Percentiles rank a stretch among this genome's conserved stretches.
Evolutionary conservation across 805 yeast genomes (phyloP).

Genomic region (Ogataea trehaloabstinens): DNA sequence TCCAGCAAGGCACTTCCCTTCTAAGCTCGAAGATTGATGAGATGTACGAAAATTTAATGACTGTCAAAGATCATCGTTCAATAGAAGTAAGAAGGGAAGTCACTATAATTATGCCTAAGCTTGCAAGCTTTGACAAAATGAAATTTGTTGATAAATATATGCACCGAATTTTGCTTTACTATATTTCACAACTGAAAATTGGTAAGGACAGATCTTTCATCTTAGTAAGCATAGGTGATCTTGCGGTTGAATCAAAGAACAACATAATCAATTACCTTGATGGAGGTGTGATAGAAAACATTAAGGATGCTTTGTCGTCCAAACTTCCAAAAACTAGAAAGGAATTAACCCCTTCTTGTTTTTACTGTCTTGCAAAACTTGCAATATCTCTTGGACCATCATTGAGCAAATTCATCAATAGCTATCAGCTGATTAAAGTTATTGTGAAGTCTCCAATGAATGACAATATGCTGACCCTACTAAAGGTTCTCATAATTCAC

Average conservation of each 20-base stretch:
- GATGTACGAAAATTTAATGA: constrained; percentile 70
- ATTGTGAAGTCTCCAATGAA: constrained; percentile 81
- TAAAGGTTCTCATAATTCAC: constrained; percentile 62
- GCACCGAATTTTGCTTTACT: constrained; percentile 74
- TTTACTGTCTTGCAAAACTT: constrained; percentile 82
- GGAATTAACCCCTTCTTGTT: constrained; percentile 80
- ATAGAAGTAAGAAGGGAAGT: constrained; percentile 78
- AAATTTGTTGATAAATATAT: constrained; percentile 77
- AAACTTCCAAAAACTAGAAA: constrained; percentile 60
- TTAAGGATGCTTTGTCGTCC: constrained; percentile 72
- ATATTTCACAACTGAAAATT: constrained; percentile 73
- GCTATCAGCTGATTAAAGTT: constrained; percentile 69
- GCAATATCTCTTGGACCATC: constrained; percentile 93
- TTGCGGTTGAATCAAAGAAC: constrained; percentile 75
- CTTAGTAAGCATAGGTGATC: constrained; percentile 78
- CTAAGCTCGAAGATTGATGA: constrained; percentile 70
- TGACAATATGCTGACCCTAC: constrained; percentile 75
- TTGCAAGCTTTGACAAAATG: constrained; percentile 75
- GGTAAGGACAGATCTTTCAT: constrained; percentile 72
- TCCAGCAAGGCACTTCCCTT: constrained; percentile 68
- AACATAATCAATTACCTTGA: constrained; percentile 86
- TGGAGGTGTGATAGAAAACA: constrained; percentile 80
- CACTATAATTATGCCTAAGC: constrained; percentile 75
- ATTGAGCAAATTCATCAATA: constrained; percentile 80
- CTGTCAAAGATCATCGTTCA: constrained; percentile 75